Evolutionary conservation across 768 basidiomycete species (phyloP).

Genomic region (Pleurotus tuoliensis): DNA sequence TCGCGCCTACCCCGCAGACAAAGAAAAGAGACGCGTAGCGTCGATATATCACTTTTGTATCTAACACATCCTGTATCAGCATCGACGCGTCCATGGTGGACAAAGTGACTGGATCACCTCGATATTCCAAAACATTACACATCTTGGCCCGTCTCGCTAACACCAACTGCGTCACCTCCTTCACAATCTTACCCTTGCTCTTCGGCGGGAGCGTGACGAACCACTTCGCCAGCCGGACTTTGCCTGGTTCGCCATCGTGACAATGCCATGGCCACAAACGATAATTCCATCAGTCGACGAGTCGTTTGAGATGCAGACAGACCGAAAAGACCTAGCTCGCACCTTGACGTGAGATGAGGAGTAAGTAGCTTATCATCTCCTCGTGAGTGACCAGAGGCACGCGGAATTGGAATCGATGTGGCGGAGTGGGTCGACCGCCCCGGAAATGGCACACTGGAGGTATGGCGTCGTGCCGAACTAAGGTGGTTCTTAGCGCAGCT

Average conservation of each 20-base stretch:
- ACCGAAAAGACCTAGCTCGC: constrained; percentile 18
- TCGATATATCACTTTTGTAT: constrained; percentile 81
- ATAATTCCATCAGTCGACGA: background rate
- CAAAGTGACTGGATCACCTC: constrained; percentile 49
- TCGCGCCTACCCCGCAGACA: constrained; percentile 76
- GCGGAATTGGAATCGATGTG: no score
- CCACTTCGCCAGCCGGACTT: constrained; percentile 95
- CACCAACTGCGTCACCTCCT: constrained; percentile 93
- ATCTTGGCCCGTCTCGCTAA: constrained; percentile 82
- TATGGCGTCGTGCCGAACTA: no score
- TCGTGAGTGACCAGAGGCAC: no score
- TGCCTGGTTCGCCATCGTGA: constrained; percentile 46
- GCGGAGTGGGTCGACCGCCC: no score
- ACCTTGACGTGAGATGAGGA: constrained; percentile 93
- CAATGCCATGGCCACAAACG: constrained; percentile 1
- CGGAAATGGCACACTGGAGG: no score
- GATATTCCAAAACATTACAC: constrained; percentile 98
- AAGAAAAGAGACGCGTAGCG: constrained; percentile 97
- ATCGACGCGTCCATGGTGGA: background rate
- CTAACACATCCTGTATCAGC: background rate
- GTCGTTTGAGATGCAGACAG: background rate
- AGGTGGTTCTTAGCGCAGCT: no score
- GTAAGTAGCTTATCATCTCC: constrained; percentile 84
- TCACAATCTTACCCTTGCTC: constrained; percentile 85
- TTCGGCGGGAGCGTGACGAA: constrained; percentile 81